Base-by-base conservation (phyloP, 1,139 yeast genomes). In the Sugiyamaella xylanicola region DNA sequence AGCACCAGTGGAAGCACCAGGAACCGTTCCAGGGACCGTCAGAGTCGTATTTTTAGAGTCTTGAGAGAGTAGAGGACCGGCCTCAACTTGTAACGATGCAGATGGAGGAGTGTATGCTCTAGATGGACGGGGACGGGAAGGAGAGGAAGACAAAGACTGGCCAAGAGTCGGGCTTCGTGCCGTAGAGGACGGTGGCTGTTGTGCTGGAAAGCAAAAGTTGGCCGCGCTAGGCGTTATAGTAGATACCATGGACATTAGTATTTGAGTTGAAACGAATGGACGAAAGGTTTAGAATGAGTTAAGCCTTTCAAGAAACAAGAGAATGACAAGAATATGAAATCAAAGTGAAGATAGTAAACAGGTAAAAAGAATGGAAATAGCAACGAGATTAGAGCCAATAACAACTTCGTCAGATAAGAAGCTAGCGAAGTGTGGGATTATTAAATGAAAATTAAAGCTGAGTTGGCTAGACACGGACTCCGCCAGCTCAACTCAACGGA, bases 241-340 rank as follows among this genome's bases (percentile, higher is more conserved):
- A 22, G 55, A 55, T 46, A 55, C 57, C 54, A 55, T 55, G 36
- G 57, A 51, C 56, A 53, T 53, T 25, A 35, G 43, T 13, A 40
- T 20, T 32, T 32, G 29, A 9, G 45, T 36, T 36, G 8, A 49
- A 49, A 49, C 29, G 53, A 49, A 49, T 49, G 53, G 47, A 49
- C 47, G 47, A 49, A 41, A 49, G 41, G 52, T 4, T 13, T 11
- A 16, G 20, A n/a, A 5, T 20, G 3, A 3, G 27, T 11, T n/a
- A 32, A 45, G 40, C 49, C 41, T 45, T 45, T 45, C 49, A 45
- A 19, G 40, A 32, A 29, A 25, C 29, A 25, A 25, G 29, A 25
- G 29, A 25, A 25, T 9, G 8, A 25, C 5, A 9, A 5, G 8
- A 9, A 9, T 25, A 25, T 25, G 9, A 25, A 25, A 25, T 25